Evolutionary conservation across 108 stramenopile genomes (phyloP).

Genomic region (Skeletonema potamos): DNA sequence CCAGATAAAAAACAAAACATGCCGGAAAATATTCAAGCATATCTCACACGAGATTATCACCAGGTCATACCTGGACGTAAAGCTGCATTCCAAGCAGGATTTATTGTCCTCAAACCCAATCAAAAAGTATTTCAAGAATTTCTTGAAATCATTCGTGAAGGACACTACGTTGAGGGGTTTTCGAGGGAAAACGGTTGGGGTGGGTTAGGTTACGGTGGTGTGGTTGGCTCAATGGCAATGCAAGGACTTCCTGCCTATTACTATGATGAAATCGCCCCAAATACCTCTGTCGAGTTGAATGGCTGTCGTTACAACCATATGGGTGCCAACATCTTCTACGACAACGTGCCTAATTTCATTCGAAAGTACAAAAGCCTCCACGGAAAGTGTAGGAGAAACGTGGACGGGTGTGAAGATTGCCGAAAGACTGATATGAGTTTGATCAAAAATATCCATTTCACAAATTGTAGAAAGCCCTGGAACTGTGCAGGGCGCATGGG

Average conservation of each 20-base stretch:
- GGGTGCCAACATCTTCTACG: constrained; percentile 42
- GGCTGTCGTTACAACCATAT: constrained; percentile 71
- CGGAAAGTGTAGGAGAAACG: constrained; percentile 34
- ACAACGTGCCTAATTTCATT: constrained; percentile 39
- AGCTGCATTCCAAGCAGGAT: constrained; percentile 69
- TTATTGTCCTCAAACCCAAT: constrained; percentile 55
- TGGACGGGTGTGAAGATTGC: constrained; percentile 51
- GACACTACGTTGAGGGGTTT: constrained; percentile 61
- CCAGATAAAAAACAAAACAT: constrained; percentile 37
- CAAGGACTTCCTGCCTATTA: constrained; percentile 72
- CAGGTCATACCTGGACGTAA: constrained; percentile 52
- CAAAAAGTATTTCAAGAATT: constrained; percentile 47
- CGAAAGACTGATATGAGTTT: constrained; percentile 31
- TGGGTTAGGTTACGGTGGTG: constrained; percentile 66
- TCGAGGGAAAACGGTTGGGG: constrained; percentile 61
- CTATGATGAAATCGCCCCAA: constrained; percentile 60
- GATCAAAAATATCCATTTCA: constrained; percentile 61
- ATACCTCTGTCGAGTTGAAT: constrained; percentile 55
- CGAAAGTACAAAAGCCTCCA: constrained; percentile 24
- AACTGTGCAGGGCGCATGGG: constrained; percentile 33
- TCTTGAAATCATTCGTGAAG: constrained; percentile 56
- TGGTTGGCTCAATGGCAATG: constrained; percentile 77
- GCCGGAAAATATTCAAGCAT: constrained; percentile 69
- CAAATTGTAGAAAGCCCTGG: constrained; percentile 72
- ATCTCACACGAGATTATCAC: constrained; percentile 69